Base-by-base conservation (phyloP, 1,284 basidiomycete species). In the Phenoliferia sp. region DNA sequence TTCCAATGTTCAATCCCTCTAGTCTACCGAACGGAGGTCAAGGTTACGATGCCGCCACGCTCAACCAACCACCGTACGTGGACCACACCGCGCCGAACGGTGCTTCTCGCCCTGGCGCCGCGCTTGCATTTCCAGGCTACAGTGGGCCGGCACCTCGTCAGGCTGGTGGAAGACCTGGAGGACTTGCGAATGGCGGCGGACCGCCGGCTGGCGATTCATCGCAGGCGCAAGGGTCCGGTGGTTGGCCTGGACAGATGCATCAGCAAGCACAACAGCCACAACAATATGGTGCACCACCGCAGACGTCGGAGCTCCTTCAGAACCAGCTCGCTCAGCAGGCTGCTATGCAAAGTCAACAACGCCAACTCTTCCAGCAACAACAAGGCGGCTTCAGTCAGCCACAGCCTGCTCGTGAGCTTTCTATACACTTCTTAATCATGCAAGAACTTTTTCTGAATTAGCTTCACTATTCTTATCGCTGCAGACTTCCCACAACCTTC, bases 251-350 rank as follows among this genome's bases (percentile, higher is more conserved):
- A n/a, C n/a, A n/a, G n/a, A n/a, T n/a, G n/a, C n/a, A n/a, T n/a
- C n/a, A n/a, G n/a, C n/a, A n/a, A n/a, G n/a, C n/a, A n/a, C n/a
- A n/a, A n/a, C n/a, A n/a, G n/a, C n/a, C n/a, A n/a, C n/a, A n/a
- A n/a, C n/a, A n/a, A n/a, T n/a, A n/a, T n/a, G n/a, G n/a, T n/a
- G n/a, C n/a, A n/a, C n/a, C n/a, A n/a, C n/a, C n/a, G n/a, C n/a
- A 34, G 10, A 65, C 67, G 60, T 54, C 67, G 0, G 50, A 29
- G 16, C 58, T 71, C 3, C 59, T 69, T 19, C 67, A 66, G 36
- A 67, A 71, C 35, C 69, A 71, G 36, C 60, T 69, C 58, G 67
- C 67, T 15, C 52, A 60, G 19, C 67, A 66, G 26, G 48, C 48
- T 28, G 48, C 48, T 22, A 52, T 52, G 48, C 62, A 62, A 39